Percentiles rank a stretch among this genome's conserved stretches.
Evolutionary conservation across 2,329 filamentous ascomycete genomes (phyloP).

Genomic region (Aspergillus novofumigatus): DNA sequence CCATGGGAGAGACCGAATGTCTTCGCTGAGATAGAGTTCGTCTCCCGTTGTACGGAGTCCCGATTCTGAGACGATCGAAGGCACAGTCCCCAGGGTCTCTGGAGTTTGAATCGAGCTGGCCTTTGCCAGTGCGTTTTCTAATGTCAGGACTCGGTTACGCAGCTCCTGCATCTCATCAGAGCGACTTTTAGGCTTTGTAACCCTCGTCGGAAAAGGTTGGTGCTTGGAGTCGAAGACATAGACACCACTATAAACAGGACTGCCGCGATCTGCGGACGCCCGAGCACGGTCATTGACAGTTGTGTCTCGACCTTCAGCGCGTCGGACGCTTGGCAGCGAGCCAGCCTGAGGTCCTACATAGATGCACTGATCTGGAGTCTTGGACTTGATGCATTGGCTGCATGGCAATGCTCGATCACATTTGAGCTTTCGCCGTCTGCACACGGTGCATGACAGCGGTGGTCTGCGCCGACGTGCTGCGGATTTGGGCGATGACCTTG

Average conservation of each 20-base stretch:
- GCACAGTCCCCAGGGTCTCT: conserved; percentile 19
- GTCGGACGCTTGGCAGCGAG: conserved; percentile 5
- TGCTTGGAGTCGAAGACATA: conserved; percentile 33
- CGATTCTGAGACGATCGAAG: conserved; percentile 12
- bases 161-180: conserved; percentile 29
- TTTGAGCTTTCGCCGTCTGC: conserved; percentile 70
- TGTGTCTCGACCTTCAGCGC: neutral
- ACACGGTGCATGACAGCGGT: conserved; percentile 66
- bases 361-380: conserved; percentile 49
- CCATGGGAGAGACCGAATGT: conserved; percentile 23
- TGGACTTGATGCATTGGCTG: conserved; percentile 54
- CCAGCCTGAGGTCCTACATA: conserved; percentile 38
- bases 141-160: conserved; percentile 20
- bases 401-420: conserved; percentile 73
- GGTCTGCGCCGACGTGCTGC: conserved; percentile 55
- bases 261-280: conserved; percentile 10
- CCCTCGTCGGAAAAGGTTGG: conserved; percentile 15
- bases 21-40: conserved; percentile 20
- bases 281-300: conserved; percentile 3
- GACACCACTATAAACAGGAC: conserved; percentile 19
- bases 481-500: conserved; percentile 10
- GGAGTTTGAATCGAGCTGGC: conserved; percentile 20
- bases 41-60: conserved; percentile 10
- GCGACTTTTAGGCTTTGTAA: conserved; percentile 20
- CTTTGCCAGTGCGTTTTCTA: conserved; percentile 26